Evolutionary conservation across 2,329 filamentous ascomycete genomes (phyloP).

Genomic region (Sporothrix protearum): DNA sequence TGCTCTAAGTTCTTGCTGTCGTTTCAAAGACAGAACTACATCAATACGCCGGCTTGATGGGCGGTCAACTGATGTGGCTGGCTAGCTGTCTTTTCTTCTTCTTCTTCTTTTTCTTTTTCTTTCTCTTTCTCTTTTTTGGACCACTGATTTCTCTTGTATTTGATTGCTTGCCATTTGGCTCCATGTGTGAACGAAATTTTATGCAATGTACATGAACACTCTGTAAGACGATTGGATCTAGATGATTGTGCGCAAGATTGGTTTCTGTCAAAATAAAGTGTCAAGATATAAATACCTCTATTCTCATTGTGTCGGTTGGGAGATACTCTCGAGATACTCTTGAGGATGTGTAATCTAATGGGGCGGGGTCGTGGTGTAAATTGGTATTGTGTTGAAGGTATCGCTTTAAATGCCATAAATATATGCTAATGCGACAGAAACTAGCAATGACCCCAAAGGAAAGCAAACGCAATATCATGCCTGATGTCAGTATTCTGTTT

Average conservation of each 20-base stretch:
- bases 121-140: neutral
- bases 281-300: neutral
- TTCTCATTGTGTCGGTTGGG: neutral
- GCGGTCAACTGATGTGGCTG: neutral
- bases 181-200: neutral
- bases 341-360: neutral
- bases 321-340: no score
- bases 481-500: neutral
- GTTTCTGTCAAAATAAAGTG: neutral
- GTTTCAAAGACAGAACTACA: slow-evolving; percentile 36
- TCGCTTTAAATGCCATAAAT: neutral
- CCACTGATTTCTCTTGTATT: neutral
- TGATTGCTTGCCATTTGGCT: neutral
- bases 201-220: neutral
- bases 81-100: neutral
- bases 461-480: neutral
- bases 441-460: neutral
- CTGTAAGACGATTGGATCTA: neutral
- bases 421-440: neutral
- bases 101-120: neutral
- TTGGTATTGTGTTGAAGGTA: neutral
- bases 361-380: neutral
- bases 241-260: neutral
- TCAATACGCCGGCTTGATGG: slow-evolving; percentile 21
- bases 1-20: slow-evolving; percentile 54